Evolutionary conservation across 495 filamentous ascomycete species (phyloP), one percentile per base, ranked within the genome.

Genomic region (Jackrogersella multiformis): DNA sequence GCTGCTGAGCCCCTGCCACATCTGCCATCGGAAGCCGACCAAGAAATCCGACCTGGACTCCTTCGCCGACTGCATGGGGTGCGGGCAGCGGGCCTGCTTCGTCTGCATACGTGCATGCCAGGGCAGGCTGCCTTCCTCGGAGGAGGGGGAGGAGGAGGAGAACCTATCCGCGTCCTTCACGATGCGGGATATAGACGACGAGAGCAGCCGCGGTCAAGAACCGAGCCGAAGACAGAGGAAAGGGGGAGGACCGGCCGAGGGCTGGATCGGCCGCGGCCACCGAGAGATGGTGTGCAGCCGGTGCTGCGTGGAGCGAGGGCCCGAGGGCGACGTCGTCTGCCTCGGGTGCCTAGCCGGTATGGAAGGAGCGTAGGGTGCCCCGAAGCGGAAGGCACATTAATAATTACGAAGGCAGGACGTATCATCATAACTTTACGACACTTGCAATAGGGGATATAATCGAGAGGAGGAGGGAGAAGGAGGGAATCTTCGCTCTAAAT

Each of bases 11-110:
- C 77, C 79, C 12, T 84, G 81, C 61, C 80, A 84, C 72, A 80
- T 84, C 58, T 84, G 81, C 72, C 77, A 70, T 63, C 78, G 80
- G 26, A 78, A 79, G 38, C 81, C 81, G 0, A 78, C 67, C 61
- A 82, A 78, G 73, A 82, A 79, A 54, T 75, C 78, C 35, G 79
- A 84, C 61, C 78, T 82, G 36, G 80, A 84, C 60, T 78, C 75
- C 28, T 84, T 78, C 56, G 76, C 79, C 41, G 74, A 82, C 57
- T 84, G 81, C 56, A 71, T 76, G 54, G 80, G 77, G 5, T 84
- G 81, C 56, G 76, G 77, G n/a, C 74, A 79, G 32, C 73, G 80
- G 1, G 78, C 80, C 0, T 84, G 81, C 52, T 82, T 75, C 62
- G 69, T 84, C 26, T 84, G 81, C 70, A 77, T 84, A 13, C 71